phyloP scores from a whole-genome alignment of 1,139 yeast species.

The Pichia sp. region DNA sequence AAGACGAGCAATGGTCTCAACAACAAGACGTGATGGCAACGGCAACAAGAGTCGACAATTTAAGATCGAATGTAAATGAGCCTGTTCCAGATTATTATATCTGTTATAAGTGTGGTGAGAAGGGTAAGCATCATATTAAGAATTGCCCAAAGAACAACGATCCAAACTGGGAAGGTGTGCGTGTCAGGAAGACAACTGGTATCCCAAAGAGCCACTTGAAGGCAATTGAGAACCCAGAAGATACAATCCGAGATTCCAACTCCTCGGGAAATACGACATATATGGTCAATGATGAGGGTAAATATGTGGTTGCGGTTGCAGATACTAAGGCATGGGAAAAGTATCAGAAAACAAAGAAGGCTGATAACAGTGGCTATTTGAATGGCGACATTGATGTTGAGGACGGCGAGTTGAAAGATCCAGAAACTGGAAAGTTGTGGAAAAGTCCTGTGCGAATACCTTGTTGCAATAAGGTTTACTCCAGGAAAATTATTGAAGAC shows the following conservation, averaged over 20 bases:
- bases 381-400: conserved; percentile 41
- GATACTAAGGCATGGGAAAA: conserved; percentile 90
- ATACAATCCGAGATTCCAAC: conserved; percentile 12
- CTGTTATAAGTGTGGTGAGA: conserved; percentile 94
- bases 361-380: conserved; percentile 28
- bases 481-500: conserved; percentile 66
- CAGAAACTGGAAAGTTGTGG: conserved; percentile 50
- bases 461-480: conserved; percentile 64
- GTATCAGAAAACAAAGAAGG: conserved; percentile 67
- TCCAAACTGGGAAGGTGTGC: conserved; percentile 89
- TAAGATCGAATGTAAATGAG: conserved; percentile 40
- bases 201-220: conserved; percentile 90
- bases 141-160: conserved; percentile 93
- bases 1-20: conserved; percentile 89
- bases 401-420: conserved; percentile 60
- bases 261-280: conserved; percentile 53
- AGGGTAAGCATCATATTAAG: conserved; percentile 88
- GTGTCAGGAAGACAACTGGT: conserved; percentile 92
- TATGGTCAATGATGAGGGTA: conserved; percentile 91
- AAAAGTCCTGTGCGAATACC: conserved; percentile 80
- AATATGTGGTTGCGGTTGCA: conserved; percentile 91
- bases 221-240: conserved; percentile 46
- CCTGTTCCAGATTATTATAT: conserved; percentile 94
- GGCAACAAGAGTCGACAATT: conserved; percentile 58
- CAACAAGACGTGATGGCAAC: conserved; percentile 88